Percentiles rank a stretch among this genome's conserved stretches.
Conservation (phyloP, 1,284 basidiomycete species). For the Anthracocystis walkeri region DNA sequence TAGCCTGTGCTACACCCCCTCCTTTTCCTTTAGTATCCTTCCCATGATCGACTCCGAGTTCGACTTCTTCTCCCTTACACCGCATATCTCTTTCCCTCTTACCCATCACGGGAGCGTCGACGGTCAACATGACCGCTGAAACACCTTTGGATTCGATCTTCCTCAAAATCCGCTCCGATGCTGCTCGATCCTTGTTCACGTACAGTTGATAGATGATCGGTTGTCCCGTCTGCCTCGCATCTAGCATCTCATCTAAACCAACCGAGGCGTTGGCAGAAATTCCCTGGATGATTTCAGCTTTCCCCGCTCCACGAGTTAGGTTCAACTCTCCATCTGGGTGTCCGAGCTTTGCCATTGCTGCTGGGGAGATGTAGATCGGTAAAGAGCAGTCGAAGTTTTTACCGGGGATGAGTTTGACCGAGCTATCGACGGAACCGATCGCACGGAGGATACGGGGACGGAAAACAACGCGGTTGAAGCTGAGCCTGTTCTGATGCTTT, state of each 20-base stretch:
- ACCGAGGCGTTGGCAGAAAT: slow-evolving; percentile 87
- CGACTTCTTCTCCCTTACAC: slow-evolving; percentile 69
- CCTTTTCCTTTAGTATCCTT: slow-evolving; percentile 50
- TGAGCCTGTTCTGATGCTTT: slow-evolving; percentile 78
- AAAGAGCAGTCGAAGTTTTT: slow-evolving; percentile 31
- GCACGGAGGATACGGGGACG: slow-evolving; percentile 90
- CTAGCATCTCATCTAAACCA: slow-evolving; percentile 79
- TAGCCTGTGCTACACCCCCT: slow-evolving; percentile 71
- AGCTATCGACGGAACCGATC: slow-evolving; percentile 83
- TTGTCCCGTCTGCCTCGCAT: slow-evolving; percentile 75
- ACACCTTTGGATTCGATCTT: slow-evolving; percentile 80
- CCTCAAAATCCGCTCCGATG: slow-evolving; percentile 79
- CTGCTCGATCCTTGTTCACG: slow-evolving; percentile 79
- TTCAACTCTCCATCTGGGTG: slow-evolving; percentile 94
- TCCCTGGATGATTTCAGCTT: slow-evolving; percentile 83
- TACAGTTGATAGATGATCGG: slow-evolving; percentile 75
- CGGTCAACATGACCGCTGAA: slow-evolving; percentile 86
- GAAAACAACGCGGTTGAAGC: slow-evolving; percentile 94
- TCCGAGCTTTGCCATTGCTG: slow-evolving; percentile 88
- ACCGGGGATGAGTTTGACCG: slow-evolving; percentile 31
- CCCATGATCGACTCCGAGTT: slow-evolving; percentile 62
- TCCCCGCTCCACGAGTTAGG: slow-evolving; percentile 80
- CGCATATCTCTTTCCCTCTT: slow-evolving; percentile 83
- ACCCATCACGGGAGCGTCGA: slow-evolving; percentile 86
- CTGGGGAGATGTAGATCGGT: slow-evolving; percentile 79